A percentile compares a stretch with the other conserved stretches of the same genome.
Conservation (phyloP, 495 filamentous ascomycete species). For the Elaphomyces granulatus region DNA sequence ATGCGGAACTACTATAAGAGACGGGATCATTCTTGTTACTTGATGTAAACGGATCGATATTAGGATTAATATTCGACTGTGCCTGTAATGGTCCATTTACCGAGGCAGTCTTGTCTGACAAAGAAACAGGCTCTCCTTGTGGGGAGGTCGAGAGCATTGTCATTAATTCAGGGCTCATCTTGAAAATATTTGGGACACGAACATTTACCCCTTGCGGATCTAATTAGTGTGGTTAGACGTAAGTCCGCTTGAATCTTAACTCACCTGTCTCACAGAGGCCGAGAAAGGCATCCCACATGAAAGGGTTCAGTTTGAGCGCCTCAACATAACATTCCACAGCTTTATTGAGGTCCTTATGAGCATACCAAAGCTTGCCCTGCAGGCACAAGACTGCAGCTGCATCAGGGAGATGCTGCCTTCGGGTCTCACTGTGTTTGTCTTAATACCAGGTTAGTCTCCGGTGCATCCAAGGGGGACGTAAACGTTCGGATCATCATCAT, state of each 20-base stretch:
- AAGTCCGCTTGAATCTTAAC: conserved; percentile 9
- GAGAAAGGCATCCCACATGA: conserved; percentile 96
- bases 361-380: conserved; percentile 75
- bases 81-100: conserved; percentile 28
- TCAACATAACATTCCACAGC: conserved; percentile 75
- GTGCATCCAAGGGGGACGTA: not conserved
- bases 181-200: conserved; percentile 72
- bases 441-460: not conserved
- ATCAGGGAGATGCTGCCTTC: conserved; percentile 57
- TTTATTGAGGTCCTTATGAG: conserved; percentile 62
- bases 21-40: conserved; percentile 28
- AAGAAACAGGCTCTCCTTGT: conserved; percentile 22
- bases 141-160: conserved; percentile 28
- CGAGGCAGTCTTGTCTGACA: conserved; percentile 23
- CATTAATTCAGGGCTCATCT: conserved; percentile 52
- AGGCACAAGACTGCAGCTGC: conserved; percentile 66
- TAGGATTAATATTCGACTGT: conserved; percentile 29
- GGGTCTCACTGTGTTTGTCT: conserved; percentile 57
- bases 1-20: conserved; percentile 33
- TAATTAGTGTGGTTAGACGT: conserved; percentile 10
- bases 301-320: conserved; percentile 78
- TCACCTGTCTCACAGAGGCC: conserved; percentile 58
- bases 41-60: conserved; percentile 33
- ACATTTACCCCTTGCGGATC: conserved; percentile 53
- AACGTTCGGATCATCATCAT: no score